Percentiles rank a stretch among this genome's conserved stretches.
These are phyloP conservation scores for Fusarium agapanthi DNA, from an alignment of 2,329 filamentous ascomycete genomes.

Conservation along the genomic window DNA sequence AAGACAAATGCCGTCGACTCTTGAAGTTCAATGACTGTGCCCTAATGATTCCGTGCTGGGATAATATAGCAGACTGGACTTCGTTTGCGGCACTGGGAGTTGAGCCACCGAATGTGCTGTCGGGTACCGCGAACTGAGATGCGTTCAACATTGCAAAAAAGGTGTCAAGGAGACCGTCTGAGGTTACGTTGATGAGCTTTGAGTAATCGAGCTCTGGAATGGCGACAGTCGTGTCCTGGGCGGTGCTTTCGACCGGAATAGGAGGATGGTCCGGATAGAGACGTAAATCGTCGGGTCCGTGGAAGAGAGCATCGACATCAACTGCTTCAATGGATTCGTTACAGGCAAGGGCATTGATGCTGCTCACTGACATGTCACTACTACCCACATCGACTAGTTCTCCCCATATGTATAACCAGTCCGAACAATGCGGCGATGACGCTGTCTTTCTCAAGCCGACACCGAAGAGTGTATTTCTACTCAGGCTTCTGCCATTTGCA, in stretches of 20 bases:
- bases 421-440: conserved; percentile 41
- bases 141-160: conserved; percentile 49
- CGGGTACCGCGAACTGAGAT: conserved; percentile 46
- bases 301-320: conserved; percentile 35
- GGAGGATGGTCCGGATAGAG: conserved; percentile 45
- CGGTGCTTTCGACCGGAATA: conserved; percentile 36
- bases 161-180: conserved; percentile 43
- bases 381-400: conserved; percentile 37
- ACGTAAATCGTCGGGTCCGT: conserved; percentile 30
- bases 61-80: conserved; percentile 46
- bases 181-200: conserved; percentile 40
- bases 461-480: conserved; percentile 26
- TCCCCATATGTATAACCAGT: conserved; percentile 50
- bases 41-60: conserved; percentile 50
- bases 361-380: conserved; percentile 40
- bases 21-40: conserved; percentile 47
- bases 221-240: conserved; percentile 27
- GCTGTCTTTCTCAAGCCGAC: conserved; percentile 28
- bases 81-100: conserved; percentile 15
- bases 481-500: not conserved
- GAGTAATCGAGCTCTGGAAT: conserved; percentile 44
- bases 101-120: conserved; percentile 33
- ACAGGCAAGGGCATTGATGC: conserved; percentile 48
- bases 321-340: conserved; percentile 50
- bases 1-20: conserved; percentile 36